phyloP scores from a whole-genome alignment of 2,329 filamentous ascomycete genomes.

The Fusarium compactum region DNA sequence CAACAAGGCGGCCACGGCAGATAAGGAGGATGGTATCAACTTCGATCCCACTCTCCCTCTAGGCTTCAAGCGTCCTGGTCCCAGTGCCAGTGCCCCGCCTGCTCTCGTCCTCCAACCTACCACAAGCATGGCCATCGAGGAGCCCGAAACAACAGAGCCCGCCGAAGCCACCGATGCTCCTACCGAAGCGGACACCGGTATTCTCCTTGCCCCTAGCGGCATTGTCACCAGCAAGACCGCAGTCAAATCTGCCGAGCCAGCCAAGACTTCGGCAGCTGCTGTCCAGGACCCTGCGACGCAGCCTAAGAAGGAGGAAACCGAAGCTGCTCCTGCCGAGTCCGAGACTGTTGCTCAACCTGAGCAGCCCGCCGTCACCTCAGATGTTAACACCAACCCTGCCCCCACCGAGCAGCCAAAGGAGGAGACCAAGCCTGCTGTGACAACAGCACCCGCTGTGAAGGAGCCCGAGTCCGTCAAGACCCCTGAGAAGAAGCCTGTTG shows the following conservation, averaged over 20 bases:
- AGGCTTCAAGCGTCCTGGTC: slow-evolving; percentile 23
- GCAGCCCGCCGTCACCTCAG: slow-evolving; percentile 9
- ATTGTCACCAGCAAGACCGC: slow-evolving; percentile 41
- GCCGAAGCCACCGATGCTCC: slow-evolving; percentile 8
- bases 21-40: slow-evolving; percentile 17
- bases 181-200: slow-evolving; percentile 39
- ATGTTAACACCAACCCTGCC: slow-evolving; percentile 4
- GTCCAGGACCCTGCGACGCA: slow-evolving; percentile 13
- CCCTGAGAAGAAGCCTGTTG: slow-evolving; percentile 21
- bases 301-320: slow-evolving; percentile 21
- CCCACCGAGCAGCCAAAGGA: slow-evolving; percentile 29
- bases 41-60: slow-evolving; percentile 31
- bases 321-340: slow-evolving; percentile 7
- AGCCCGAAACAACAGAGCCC: slow-evolving; percentile 25
- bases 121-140: slow-evolving; percentile 24
- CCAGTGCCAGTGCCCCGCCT: slow-evolving; percentile 35
- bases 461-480: slow-evolving; percentile 17
- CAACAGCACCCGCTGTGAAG: slow-evolving; percentile 19
- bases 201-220: slow-evolving; percentile 46
- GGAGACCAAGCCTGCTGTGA: slow-evolving; percentile 25
- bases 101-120: slow-evolving; percentile 40
- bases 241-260: slow-evolving; percentile 8
- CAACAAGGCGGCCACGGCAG: neutral
- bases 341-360: neutral
- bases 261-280: slow-evolving; percentile 18